Conservation (phyloP, 108 stramenopile species). For the Cylindrotheca closterium region DNA sequence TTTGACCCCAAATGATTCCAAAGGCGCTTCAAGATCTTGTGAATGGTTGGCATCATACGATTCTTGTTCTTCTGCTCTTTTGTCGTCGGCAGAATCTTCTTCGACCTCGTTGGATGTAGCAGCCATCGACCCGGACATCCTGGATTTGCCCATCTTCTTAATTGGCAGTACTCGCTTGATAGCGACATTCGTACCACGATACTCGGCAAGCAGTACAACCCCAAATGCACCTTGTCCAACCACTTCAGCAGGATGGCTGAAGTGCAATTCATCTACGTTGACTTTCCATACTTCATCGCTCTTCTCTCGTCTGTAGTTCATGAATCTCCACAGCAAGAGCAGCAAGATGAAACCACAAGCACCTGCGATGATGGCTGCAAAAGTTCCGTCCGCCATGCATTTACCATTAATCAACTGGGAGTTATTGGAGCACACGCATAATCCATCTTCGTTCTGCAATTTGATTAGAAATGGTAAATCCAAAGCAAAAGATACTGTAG, state of each 20-base stretch:
- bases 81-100: too few species aligned
- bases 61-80: not conserved
- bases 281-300: slow-evolving; percentile 23
- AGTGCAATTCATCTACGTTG: slow-evolving; percentile 19
- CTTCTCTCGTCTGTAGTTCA: slow-evolving; percentile 15
- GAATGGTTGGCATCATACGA: not conserved
- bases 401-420: not conserved
- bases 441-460: not conserved
- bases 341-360: not conserved
- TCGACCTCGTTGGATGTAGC: too few species aligned
- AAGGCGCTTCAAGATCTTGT: not conserved
- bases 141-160: too few species aligned
- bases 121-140: too few species aligned
- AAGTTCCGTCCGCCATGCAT: not conserved
- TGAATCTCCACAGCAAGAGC: not conserved
- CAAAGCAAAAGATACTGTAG: not conserved
- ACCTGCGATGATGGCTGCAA: not conserved
- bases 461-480: not conserved
- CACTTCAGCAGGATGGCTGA: slow-evolving; percentile 14
- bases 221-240: slow-evolving; percentile 38
- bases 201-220: slow-evolving; percentile 34
- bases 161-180: slow-evolving; percentile 48
- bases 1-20: not conserved
- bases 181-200: slow-evolving; percentile 46
- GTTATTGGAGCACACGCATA: not conserved